A percentile compares a stretch with the other conserved stretches of the same genome.
Evolutionary conservation across 306 rosid genomes (phyloP).

Genomic region (Vigna nakashimae): DNA sequence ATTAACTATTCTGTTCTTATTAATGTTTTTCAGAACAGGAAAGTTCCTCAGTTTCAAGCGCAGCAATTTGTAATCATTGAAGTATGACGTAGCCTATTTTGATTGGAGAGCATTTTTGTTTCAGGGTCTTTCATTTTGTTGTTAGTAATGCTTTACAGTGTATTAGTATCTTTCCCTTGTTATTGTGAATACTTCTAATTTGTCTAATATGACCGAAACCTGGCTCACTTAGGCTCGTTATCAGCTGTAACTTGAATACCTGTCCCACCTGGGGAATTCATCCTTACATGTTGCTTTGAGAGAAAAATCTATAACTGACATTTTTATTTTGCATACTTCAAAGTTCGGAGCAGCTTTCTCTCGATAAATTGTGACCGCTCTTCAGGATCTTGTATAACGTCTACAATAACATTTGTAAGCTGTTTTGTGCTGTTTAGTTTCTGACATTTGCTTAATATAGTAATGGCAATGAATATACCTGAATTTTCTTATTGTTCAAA

Average conservation of each 20-base stretch:
- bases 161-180: not conserved
- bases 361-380: not conserved
- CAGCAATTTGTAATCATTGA: not conserved
- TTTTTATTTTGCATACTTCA: not conserved
- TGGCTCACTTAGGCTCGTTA: constrained; percentile 14
- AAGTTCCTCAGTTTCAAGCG: constrained; percentile 27
- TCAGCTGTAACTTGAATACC: constrained; percentile 9
- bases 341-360: not conserved
- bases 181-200: not conserved
- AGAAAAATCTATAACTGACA: not conserved
- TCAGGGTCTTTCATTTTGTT: not conserved
- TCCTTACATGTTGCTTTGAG: not conserved
- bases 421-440: constrained; percentile 4
- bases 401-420: not conserved
- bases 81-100: constrained; percentile 14
- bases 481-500: not conserved
- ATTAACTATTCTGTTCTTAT: not conserved
- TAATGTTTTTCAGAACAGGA: constrained; percentile 29
- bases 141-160: not conserved
- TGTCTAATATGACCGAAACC: not conserved
- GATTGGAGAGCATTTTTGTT: constrained; percentile 14
- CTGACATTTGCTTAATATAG: not conserved
- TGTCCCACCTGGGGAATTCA: not conserved
- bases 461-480: not conserved
- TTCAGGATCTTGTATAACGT: not conserved